Percentiles rank a stretch among this genome's conserved stretches.
Conservation (phyloP, 139 green algal genomes). For the Coccomyxa sp. region DNA sequence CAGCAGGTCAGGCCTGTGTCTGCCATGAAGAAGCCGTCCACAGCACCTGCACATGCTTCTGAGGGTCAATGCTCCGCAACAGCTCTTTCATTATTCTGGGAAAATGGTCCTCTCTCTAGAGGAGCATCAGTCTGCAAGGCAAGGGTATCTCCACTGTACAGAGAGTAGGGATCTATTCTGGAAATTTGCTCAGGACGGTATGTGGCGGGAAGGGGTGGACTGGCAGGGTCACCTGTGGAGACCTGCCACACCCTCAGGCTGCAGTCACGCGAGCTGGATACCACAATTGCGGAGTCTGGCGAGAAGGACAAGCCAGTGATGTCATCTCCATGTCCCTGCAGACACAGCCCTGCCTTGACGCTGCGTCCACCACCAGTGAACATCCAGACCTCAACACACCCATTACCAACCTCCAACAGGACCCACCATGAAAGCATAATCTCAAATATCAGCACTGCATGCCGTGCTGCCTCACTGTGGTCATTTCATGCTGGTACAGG, state of each 20-base stretch:
- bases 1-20: constrained; percentile 49
- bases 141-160: too few relatives aligned
- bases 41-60: constrained; percentile 10
- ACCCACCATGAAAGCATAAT: neutral
- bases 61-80: too few relatives aligned
- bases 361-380: neutral
- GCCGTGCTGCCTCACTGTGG: too few relatives aligned
- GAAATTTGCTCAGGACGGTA: too few relatives aligned
- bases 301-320: constrained; percentile 36
- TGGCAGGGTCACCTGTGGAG: constrained; percentile 12
- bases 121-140: neutral
- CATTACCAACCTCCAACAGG: neutral
- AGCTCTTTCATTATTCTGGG: too few relatives aligned
- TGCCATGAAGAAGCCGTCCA: constrained; percentile 52
- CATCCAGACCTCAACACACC: neutral
- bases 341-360: constrained; percentile 11
- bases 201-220: too few relatives aligned
- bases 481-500: too few relatives aligned
- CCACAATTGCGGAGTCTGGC: constrained; percentile 27
- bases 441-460: neutral
- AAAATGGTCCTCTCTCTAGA: neutral
- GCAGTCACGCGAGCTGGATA: constrained; percentile 41
- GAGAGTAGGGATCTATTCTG: too few relatives aligned
- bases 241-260: constrained; percentile 43
- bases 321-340: constrained; percentile 37